Percentiles rank a stretch among this genome's conserved stretches.
phyloP scores from a whole-genome alignment of 129 eudicot genomes.

The Pseudognaphalium luteoalbum region DNA sequence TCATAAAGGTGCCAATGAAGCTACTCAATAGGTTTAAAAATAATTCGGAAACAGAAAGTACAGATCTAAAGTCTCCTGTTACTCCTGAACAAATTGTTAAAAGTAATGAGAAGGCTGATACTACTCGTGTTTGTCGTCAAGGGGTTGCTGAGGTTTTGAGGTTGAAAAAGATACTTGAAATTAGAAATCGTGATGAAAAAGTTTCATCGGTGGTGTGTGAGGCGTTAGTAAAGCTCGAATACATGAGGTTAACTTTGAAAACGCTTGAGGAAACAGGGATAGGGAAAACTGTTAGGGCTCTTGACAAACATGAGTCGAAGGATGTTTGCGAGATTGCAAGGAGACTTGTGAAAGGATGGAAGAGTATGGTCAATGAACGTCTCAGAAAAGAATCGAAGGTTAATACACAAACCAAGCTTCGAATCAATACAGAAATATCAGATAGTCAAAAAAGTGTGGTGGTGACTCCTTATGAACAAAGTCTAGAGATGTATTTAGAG shows the following conservation, averaged over 20 bases:
- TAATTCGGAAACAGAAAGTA: background rate
- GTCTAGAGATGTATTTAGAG: background rate
- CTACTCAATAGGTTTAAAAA: background rate
- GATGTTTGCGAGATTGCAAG: conserved; percentile 4
- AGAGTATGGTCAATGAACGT: background rate
- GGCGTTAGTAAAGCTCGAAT: background rate
- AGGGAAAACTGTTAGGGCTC: background rate
- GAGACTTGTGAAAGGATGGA: background rate
- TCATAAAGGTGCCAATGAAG: background rate
- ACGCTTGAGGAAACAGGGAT: background rate
- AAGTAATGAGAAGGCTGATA: background rate
- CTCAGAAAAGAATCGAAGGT: background rate
- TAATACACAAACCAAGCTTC: background rate
- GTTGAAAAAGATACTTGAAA: background rate
- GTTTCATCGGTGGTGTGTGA: background rate
- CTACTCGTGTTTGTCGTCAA: background rate
- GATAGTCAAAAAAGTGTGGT: background rate
- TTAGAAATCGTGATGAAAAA: background rate
- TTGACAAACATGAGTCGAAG: conserved; percentile 2
- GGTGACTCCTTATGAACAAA: background rate
- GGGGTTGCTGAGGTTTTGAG: background rate
- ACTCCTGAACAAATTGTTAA: background rate
- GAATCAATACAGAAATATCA: background rate
- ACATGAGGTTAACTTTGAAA: background rate
- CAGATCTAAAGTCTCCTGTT: background rate